Evolutionary conservation across 2,329 filamentous ascomycete species (phyloP).

Genomic region (Immersiporthe knoxdaviesiana): DNA sequence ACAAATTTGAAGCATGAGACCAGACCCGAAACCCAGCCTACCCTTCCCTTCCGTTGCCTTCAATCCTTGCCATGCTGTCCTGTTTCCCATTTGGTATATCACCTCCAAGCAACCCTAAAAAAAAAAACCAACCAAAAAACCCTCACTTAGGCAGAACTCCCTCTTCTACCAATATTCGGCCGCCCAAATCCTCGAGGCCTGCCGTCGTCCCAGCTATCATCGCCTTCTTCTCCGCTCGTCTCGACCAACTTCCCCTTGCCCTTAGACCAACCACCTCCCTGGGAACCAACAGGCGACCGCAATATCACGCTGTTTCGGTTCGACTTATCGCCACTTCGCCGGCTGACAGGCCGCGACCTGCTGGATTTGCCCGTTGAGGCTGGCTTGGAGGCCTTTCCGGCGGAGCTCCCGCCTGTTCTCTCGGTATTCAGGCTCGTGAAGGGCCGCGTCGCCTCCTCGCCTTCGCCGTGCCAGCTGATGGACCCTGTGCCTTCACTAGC

Average conservation of each 20-base stretch:
- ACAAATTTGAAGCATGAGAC: neutral
- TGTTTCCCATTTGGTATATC: neutral
- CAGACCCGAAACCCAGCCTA: neutral
- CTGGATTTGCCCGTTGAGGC: slow-evolving; percentile 32
- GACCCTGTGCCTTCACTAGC: slow-evolving; percentile 35
- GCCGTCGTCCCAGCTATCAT: slow-evolving; percentile 33
- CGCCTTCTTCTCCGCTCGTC: slow-evolving; percentile 51
- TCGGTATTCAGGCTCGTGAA: slow-evolving; percentile 40
- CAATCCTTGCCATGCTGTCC: neutral
- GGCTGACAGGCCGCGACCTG: slow-evolving; percentile 41
- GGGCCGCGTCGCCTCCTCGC: slow-evolving; percentile 5
- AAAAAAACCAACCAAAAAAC: no score
- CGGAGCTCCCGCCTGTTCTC: slow-evolving; percentile 32
- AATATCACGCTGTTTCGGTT: slow-evolving; percentile 29
- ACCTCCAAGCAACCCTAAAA: neutral
- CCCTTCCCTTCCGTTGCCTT: slow-evolving; percentile 13
- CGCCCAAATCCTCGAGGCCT: slow-evolving; percentile 19
- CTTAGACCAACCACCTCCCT: slow-evolving; percentile 38
- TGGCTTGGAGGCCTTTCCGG: slow-evolving; percentile 34
- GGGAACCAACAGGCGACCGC: slow-evolving; percentile 42
- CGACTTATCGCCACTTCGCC: slow-evolving; percentile 44
- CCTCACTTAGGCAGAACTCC: slow-evolving; percentile 47
- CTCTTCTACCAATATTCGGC: slow-evolving; percentile 38
- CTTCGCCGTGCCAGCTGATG: slow-evolving; percentile 24
- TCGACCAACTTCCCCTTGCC: slow-evolving; percentile 54